phyloP scores from a whole-genome alignment of 192 early-diverging fungal genomes.

The Umbelopsis sp. region DNA sequence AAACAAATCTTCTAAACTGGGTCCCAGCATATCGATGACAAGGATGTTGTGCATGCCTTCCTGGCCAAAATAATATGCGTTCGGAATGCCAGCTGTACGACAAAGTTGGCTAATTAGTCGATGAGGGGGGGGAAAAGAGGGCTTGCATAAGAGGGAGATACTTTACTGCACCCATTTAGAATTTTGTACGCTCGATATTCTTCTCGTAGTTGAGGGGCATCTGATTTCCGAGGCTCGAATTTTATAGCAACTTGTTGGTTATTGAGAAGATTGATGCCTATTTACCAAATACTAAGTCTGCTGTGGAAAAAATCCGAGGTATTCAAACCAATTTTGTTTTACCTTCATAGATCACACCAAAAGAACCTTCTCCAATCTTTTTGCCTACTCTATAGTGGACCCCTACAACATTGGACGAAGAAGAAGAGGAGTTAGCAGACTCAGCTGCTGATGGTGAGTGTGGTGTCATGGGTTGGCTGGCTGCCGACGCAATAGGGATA shows the following conservation, averaged over 20 bases:
- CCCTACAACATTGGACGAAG: slow-evolving; percentile 83
- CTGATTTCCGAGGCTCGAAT: slow-evolving; percentile 94
- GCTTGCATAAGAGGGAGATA: neutral
- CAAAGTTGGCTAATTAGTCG: neutral
- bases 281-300: slow-evolving; percentile 12
- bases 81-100: slow-evolving; percentile 76
- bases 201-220: slow-evolving; percentile 95
- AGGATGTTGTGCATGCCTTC: slow-evolving; percentile 95
- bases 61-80: slow-evolving; percentile 92
- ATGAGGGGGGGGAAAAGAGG: too few species aligned
- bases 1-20: slow-evolving; percentile 92
- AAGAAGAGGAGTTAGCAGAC: slow-evolving; percentile 4
- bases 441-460: slow-evolving; percentile 10
- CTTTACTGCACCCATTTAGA: slow-evolving; percentile 67
- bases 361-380: slow-evolving; percentile 96
- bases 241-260: slow-evolving; percentile 96
- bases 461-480: slow-evolving; percentile 11
- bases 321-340: slow-evolving; percentile 19
- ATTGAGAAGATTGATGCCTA: slow-evolving; percentile 85
- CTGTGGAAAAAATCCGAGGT: neutral
- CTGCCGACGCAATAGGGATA: slow-evolving; percentile 18
- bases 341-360: slow-evolving; percentile 99
- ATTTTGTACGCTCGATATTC: slow-evolving; percentile 97
- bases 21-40: slow-evolving; percentile 93
- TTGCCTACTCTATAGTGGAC: slow-evolving; percentile 96